Base-by-base conservation (phyloP, 768 basidiomycete genomes). In the Leucosporidium yakuticum region DNA sequence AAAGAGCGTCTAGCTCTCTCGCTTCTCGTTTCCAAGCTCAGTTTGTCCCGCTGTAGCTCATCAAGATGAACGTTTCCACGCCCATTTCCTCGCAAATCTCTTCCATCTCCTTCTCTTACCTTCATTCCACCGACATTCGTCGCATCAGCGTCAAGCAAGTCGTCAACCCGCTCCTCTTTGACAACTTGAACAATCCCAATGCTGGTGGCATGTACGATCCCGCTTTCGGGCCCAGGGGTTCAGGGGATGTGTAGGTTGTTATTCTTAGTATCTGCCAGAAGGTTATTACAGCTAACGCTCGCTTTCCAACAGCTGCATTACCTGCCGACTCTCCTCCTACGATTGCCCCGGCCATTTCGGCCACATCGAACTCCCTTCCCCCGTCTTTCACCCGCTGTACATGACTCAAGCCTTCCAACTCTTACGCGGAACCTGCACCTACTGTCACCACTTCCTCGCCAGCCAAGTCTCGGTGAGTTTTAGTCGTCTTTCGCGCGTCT, bases 71-170 rank as follows among this genome's bases (percentile, higher is more conserved):
- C 79, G 89, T 95, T 80, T 83, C 92, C 7, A 85, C 89, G 74
- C 88, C 94, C 19, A 79, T 98, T 53, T 88, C 91, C n/a, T 88
- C 92, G 0, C 85, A 87, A 36, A 87, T 94, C 69, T 80, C 86
- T 63, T 88, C 88, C 70, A 80, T 97, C 68, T 91, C 92, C 14
- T 99, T 99, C 79, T 93, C 93, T 1, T 95, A 93, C 79, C 86
- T 99, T 61, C 85, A 88, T 21, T 82, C 90, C 20, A 84, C 89
- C 74, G 94, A 99, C 79, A 84, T 97, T 76, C 86, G 89, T 55
- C 85, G 88, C 66, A 91, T 98, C 76, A 95, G 92, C n/a, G 95
- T 98, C 76, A 94, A 96, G 81, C 91, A 96, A 81, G 88, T 98
- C 70, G 84, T 91, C 62, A 98, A 98, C 78, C 89, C 93, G 4